Base-by-base conservation (phyloP, 495 filamentous ascomycete genomes). In the Hypoxylon trugodes region DNA sequence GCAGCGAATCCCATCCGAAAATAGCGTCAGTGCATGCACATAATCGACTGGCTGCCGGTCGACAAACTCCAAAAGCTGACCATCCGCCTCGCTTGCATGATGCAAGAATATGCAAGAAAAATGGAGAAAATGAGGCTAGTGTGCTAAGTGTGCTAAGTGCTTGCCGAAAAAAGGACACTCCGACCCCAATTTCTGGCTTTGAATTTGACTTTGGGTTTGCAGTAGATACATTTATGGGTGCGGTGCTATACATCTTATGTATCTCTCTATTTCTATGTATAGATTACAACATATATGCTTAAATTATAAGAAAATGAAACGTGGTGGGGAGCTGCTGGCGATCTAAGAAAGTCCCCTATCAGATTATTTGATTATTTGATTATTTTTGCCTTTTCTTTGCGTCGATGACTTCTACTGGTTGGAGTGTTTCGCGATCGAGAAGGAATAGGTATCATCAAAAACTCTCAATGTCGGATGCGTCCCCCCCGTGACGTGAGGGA, bases 21-120 rank as follows among this genome's bases (percentile, higher is more conserved):
- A 67, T 67, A 67, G 53, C 41, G 58, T 61, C 35, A n/a, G 21
- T 22, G n/a, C 37, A 56, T 33, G 33, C 26, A 48, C 8, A 48
- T 37, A 22, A 48, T 21, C 16, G 35, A 50, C 28, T 62, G 25
- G 26, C 10, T n/a, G 30, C 38, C 50, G 37, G 47, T 52, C 24
- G 43, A 47, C 42, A 40, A 61, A 36, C 51, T 62, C 52, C 51
- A 62, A n/a, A n/a, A 62, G 58, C 47, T 61, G 57, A 58, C 51
- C 53, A 62, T 51, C 64, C 58, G 58, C 53, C 58, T 67, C 58
- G 59, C 64, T 58, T 62, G 58, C 52, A 60, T 61, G 32, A 67
- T 67, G 58, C 64, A 67, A 49, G 52, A 62, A 46, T 61, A 40
- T 58, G 46, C 58, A 61, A 58, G 28, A n/a, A 67, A 46, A 67